These are phyloP conservation scores for Galeopsis tetrahit DNA, from an alignment of 257 asterid genomes.

Conservation along the genomic window DNA sequence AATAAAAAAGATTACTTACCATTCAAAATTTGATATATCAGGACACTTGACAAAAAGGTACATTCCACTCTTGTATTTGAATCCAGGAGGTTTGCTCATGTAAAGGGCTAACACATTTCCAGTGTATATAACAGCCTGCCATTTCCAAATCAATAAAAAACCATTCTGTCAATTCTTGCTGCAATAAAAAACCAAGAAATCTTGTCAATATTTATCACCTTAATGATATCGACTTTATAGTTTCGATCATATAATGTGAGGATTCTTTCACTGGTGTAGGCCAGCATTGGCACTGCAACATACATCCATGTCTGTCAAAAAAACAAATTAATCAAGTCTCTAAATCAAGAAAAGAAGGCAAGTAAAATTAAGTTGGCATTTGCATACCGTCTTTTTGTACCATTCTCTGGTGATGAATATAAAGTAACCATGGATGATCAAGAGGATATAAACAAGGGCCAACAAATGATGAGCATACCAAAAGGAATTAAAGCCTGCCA, in stretches of 20 bases:
- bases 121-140: slow-evolving; percentile 84
- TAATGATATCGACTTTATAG: slow-evolving; percentile 57
- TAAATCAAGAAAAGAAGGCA: not conserved
- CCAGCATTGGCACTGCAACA: slow-evolving; percentile 60
- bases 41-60: slow-evolving; percentile 91
- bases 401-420: slow-evolving; percentile 63
- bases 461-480: slow-evolving; percentile 95
- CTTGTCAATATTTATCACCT: slow-evolving; percentile 42
- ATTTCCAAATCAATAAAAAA: slow-evolving; percentile 1
- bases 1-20: no score
- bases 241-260: slow-evolving; percentile 63
- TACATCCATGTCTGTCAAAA: slow-evolving; percentile 90
- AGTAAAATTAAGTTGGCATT: not conserved
- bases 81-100: slow-evolving; percentile 81
- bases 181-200: slow-evolving; percentile 7
- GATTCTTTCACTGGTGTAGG: slow-evolving; percentile 68
- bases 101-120: slow-evolving; percentile 87
- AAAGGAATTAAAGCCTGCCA: slow-evolving; percentile 88
- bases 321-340: not conserved
- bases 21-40: slow-evolving; percentile 73
- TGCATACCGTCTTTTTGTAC: slow-evolving; percentile 73
- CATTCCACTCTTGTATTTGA: slow-evolving; percentile 97
- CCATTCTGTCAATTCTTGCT: not conserved
- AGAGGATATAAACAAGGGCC: slow-evolving; percentile 66
- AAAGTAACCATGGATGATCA: slow-evolving; percentile 79